These are phyloP conservation scores for Fusarium sp. DNA, from an alignment of 2,329 filamentous ascomycete species.

Conservation along the genomic window DNA sequence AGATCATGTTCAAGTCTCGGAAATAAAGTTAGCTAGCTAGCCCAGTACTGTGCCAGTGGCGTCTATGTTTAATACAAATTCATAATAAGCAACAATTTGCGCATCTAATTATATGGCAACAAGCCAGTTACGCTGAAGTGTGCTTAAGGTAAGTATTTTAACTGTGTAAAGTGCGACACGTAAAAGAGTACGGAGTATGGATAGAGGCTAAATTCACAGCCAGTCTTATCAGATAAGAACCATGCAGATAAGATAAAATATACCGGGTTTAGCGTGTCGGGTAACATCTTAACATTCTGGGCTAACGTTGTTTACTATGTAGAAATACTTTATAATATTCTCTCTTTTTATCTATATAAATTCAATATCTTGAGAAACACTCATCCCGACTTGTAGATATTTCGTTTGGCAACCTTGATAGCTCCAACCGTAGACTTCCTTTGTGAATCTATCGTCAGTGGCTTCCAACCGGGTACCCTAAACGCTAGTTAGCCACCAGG, in stretches of 20 bases:
- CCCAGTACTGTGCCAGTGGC: not conserved
- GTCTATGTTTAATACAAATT: not conserved
- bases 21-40: not conserved
- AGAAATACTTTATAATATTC: no score
- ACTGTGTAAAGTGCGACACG: no score
- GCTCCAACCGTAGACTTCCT: not conserved
- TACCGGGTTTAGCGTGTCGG: no score
- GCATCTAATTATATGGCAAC: fast-evolving
- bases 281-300: no score
- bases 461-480: not conserved
- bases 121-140: fast-evolving
- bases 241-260: no score
- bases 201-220: no score
- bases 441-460: not conserved
- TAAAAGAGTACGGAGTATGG: no score
- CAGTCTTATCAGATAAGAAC: no score
- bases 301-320: fast-evolving
- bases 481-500: not conserved
- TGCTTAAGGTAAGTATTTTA: no score
- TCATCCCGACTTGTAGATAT: not conserved
- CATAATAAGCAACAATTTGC: no score
- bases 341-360: no score
- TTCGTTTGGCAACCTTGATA: not conserved
- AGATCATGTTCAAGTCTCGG: not conserved
- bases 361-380: no score